Evolutionary conservation across 768 basidiomycete genomes (phyloP), one percentile per base, ranked within the genome.

Genomic region (Tephrocybe sp.): DNA sequence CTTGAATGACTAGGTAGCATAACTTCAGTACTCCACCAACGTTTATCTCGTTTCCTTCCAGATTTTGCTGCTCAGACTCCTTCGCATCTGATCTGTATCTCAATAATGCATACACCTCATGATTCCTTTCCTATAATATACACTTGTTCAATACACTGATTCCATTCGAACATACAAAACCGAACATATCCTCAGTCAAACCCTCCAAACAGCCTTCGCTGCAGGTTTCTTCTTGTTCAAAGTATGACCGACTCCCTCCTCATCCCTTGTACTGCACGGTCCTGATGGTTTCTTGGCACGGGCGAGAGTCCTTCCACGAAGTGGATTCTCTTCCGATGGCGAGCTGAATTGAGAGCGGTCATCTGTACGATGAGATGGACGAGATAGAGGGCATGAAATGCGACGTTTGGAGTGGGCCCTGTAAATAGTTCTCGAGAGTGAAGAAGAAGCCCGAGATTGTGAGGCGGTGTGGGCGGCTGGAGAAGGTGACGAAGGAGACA

Each of bases 201-300:
- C 7, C 49, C 42, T 38, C 49, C 49, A 50, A 34, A 16, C 35
- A 7, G 33, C 33, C 19, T 49, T 49, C 13, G 20, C 7, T 1
- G 16, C n/a, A 32, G 4, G 3, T 26, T 44, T 51, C 35, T 32
- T 44, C 35, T 43, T 43, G 13, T 26, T 31, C 3, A 3, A 6
- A 31, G 17, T 35, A 26, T 12, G n/a, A 22, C n/a, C n/a, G n/a
- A 9, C 6, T 19, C 12, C 16, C 13, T 10, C 26, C 14, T 39
- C 34, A 31, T 31, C 34, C n/a, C 23, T 34, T 23, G 3, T 14
- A 10, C 17, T 39, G 30, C 13, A 6, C 49, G 36, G 30, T 30
- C 33, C 49, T 7, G 49, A 44, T 31, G 42, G 35, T 8, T 51
- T 26, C 36, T 35, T 51, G 14, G 35, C 17, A 11, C 49, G 41